phyloP scores from a whole-genome alignment of 139 green algal species.

The Chlorella ohadii region DNA sequence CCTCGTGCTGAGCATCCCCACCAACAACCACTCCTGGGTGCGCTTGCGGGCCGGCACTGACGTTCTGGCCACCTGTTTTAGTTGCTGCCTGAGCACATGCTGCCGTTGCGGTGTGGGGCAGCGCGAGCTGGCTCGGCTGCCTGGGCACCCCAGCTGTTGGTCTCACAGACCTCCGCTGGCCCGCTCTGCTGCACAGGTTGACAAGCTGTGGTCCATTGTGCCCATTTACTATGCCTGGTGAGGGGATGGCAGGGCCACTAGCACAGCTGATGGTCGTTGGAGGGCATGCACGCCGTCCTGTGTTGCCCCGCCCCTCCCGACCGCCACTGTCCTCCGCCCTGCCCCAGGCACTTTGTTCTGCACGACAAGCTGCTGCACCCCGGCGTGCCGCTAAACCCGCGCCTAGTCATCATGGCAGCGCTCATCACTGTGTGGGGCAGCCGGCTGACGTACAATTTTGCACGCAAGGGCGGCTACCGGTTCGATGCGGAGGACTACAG shows the following conservation, averaged over 20 bases:
- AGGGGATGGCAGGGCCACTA: no score
- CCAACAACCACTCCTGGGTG: conserved; percentile 37
- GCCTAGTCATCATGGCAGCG: conserved; percentile 7
- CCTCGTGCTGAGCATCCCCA: conserved; percentile 17
- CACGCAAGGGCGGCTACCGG: conserved; percentile 49
- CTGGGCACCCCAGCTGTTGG: background rate
- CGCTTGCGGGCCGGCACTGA: background rate
- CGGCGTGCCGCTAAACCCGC: background rate
- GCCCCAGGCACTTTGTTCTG: conserved; percentile 21
- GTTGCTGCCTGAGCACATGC: no score
- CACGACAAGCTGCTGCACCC: background rate
- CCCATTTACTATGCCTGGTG: conserved; percentile 23
- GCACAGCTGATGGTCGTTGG: no score
- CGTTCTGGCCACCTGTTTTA: no score
- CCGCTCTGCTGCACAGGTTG: conserved; percentile 1
- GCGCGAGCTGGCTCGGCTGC: no score
- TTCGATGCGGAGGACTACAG: conserved; percentile 44
- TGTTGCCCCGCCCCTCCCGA: no score
- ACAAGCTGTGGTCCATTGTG: conserved; percentile 39
- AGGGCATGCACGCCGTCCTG: no score
- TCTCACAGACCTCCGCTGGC: background rate
- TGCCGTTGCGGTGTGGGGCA: no score
- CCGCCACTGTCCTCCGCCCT: no score
- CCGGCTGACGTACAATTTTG: conserved; percentile 63
- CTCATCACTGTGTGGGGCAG: conserved; percentile 49